Percentiles rank a stretch among this genome's conserved stretches.
These are phyloP conservation scores for Naegleria fowleri DNA, from an alignment of 208 protist species.

Conservation along the genomic window DNA sequence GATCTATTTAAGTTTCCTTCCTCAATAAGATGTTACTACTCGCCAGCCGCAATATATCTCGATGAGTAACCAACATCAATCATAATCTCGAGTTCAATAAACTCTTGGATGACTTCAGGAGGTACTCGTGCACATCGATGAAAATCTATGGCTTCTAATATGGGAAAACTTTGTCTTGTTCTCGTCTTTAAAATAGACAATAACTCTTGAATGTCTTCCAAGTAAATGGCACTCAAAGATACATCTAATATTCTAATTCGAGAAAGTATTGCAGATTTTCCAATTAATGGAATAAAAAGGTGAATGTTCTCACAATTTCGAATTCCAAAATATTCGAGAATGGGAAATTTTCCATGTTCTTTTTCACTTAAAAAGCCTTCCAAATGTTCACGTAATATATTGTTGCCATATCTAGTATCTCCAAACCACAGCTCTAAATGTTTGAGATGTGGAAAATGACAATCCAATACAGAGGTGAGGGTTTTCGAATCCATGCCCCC, in stretches of 20 bases:
- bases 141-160: neutral
- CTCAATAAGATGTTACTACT: too few species aligned
- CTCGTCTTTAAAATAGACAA: too few species aligned
- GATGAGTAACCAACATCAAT: too few species aligned
- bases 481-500: neutral
- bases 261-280: neutral
- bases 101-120: too few species aligned
- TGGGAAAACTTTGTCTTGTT: neutral
- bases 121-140: too few species aligned
- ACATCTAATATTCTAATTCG: neutral
- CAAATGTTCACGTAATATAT: neutral
- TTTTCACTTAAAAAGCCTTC: neutral
- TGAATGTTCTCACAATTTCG: neutral
- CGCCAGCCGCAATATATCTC: too few species aligned
- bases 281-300: neutral
- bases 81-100: too few species aligned
- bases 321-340: neutral
- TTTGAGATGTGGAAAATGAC: neutral
- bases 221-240: neutral
- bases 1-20: too few species aligned
- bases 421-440: neutral
- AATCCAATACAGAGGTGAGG: neutral
- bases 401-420: neutral
- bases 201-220: too few species aligned
- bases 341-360: neutral